phyloP scores from a whole-genome alignment of 1,139 yeast species.

The Eremothecium sinecaudum region DNA sequence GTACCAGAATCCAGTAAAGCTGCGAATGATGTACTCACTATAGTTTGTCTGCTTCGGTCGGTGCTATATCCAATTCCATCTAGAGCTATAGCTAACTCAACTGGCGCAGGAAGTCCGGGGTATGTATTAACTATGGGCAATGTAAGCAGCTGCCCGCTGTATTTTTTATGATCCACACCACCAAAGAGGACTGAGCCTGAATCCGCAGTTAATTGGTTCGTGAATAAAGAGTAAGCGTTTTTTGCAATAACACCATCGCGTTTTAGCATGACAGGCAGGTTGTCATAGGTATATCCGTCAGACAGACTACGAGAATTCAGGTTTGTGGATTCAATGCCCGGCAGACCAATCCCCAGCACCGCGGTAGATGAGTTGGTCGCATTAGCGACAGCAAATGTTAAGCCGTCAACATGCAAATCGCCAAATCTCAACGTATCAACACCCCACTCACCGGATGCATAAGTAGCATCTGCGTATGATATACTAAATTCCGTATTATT shows the following conservation, averaged over 20 bases:
- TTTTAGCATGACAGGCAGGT: conserved; percentile 49
- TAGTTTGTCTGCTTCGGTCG: conserved; percentile 23
- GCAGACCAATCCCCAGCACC: conserved; percentile 26
- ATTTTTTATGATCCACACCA: conserved; percentile 44
- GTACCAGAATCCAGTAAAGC: conserved; percentile 66
- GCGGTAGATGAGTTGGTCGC: conserved; percentile 20
- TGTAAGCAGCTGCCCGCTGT: conserved; percentile 37
- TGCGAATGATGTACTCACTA: conserved; percentile 29
- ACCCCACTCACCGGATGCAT: conserved; percentile 24
- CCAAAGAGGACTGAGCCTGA: conserved; percentile 45
- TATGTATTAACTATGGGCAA: conserved; percentile 38
- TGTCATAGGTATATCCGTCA: conserved; percentile 38
- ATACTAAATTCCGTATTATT: conserved; percentile 33
- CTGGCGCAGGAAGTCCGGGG: conserved; percentile 24
- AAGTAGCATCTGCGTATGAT: conserved; percentile 29
- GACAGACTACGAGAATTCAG: no score
- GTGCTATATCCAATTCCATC: conserved; percentile 32
- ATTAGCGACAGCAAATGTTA: conserved; percentile 23
- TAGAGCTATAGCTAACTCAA: conserved; percentile 39
- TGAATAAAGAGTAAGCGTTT: conserved; percentile 45
- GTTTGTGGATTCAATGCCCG: conserved; percentile 18
- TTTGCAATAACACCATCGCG: conserved; percentile 42
- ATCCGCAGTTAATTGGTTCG: conserved; percentile 32
- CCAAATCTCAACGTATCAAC: conserved; percentile 14
- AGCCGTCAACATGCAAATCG: conserved; percentile 10